Evolutionary conservation across 805 yeast species (phyloP).

Genomic region (Yamadazyma paraphyllophila): DNA sequence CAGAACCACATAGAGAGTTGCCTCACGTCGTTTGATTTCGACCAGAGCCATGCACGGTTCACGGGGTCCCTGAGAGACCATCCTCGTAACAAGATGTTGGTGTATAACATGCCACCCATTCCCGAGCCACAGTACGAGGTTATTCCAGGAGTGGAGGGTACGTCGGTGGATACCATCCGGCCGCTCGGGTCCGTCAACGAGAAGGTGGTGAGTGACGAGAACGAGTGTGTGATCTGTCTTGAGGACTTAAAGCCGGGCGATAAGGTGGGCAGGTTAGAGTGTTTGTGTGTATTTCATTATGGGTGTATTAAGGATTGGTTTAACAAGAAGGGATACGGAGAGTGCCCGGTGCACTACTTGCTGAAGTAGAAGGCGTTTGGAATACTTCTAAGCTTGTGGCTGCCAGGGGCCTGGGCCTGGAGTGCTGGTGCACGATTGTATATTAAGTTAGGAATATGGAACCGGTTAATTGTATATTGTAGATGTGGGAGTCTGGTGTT

Average conservation of each 20-base stretch:
- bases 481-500: too few relatives aligned
- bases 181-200: constrained; percentile 21
- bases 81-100: constrained; percentile 77
- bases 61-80: constrained; percentile 14
- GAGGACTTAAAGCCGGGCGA: constrained; percentile 87
- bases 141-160: constrained; percentile 19
- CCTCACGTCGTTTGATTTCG: constrained; percentile 65
- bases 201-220: constrained; percentile 32
- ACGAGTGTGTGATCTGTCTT: constrained; percentile 91
- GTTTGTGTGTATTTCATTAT: constrained; percentile 92
- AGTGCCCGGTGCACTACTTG: constrained; percentile 75
- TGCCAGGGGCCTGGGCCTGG: too few relatives aligned
- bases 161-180: constrained; percentile 18
- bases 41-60: constrained; percentile 51
- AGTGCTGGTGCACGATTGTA: too few relatives aligned
- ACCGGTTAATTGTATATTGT: too few relatives aligned
- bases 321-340: constrained; percentile 76
- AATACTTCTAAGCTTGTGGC: too few relatives aligned
- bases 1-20: constrained; percentile 75
- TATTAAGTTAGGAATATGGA: too few relatives aligned
- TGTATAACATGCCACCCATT: constrained; percentile 57
- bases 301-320: constrained; percentile 92
- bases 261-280: constrained; percentile 87
- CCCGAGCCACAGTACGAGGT: constrained; percentile 38
- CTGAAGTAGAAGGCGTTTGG: constrained; percentile 27